Conservation (phyloP, 306 rosid genomes). For the Heteromeles arbutifolia region DNA sequence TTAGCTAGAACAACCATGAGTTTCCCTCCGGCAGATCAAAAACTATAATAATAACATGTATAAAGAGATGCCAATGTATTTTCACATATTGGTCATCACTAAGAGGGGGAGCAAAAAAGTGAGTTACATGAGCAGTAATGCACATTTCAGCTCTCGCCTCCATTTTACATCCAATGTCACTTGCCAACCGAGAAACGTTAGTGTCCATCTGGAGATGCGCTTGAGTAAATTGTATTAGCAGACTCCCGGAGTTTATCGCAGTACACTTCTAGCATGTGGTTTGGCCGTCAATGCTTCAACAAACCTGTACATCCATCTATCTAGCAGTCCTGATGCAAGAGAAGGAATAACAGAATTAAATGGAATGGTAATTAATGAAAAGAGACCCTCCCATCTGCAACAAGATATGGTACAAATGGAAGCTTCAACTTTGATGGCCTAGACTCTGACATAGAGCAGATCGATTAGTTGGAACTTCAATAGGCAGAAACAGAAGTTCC, state of each 20-base stretch:
- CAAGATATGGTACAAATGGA: not conserved
- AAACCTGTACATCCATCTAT: conserved; percentile 89
- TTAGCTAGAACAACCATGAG: conserved; percentile 15
- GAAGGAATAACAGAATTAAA: not conserved
- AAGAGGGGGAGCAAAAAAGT: not conserved
- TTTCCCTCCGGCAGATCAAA: not conserved
- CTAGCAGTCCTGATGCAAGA: conserved; percentile 64
- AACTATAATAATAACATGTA: conserved; percentile 1
- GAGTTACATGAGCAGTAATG: conserved; percentile 6
- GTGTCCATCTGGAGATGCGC: not conserved
- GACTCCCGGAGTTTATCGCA: conserved; percentile 22
- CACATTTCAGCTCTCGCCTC: not conserved
- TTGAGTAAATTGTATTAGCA: not conserved
- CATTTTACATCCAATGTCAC: conserved; percentile 10
- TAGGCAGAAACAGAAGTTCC: not conserved
- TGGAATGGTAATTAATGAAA: not conserved
- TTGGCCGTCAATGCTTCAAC: conserved; percentile 60
- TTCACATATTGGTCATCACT: not conserved
- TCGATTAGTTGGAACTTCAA: not conserved
- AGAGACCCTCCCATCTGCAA: not conserved
- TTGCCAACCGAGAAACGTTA: not conserved
- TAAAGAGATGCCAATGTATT: not conserved
- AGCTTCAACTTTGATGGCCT: not conserved
- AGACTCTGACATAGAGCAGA: not conserved
- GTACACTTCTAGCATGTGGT: conserved; percentile 46